Evolutionary conservation across 2,329 filamentous ascomycete species (phyloP), one percentile per base, ranked within the genome.

Genomic region (Exserohilum rostratum): DNA sequence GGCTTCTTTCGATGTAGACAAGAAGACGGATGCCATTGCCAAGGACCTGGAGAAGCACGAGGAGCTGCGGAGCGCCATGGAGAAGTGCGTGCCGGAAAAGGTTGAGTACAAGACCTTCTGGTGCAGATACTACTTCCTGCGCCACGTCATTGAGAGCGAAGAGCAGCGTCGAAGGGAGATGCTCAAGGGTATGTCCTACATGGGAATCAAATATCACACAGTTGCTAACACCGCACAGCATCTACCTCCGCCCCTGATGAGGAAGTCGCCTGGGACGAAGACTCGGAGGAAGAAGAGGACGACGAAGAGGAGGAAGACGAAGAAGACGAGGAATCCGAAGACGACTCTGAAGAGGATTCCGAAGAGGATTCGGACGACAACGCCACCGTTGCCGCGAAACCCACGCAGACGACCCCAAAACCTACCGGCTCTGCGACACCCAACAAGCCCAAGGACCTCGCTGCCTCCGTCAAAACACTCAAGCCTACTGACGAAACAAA

Each of bases 111-210:
- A 81, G 47, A 85, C 89, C 47, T 99, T 99, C 74, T 99, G 95
- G 93, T 89, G 85, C 72, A 84, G 95, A 51, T 99, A 99, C 77
- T 98, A 98, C 75, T 99, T 96, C 80, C 79, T 98, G 60, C 84
- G 93, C 68, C 89, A 96, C 69, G 91, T 95, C 13, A 90, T 99
- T 60, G 93, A 98, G 79, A 93, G 90, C 22, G 93, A 96, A 53
- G 95, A 99, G 78, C 87, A 89, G 68, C 87, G 91, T 74, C 84
- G 95, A 74, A 87, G 89, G 66, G 95, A 99, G 75, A 83, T 99
- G 52, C 80, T 99, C 18, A 96, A 96, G 77, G 93, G 93, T 96
- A 80, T 60, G 83, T 45, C 22, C 17, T 9, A 13, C 12, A 13
- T n/a, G 3, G 13, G 7, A 3, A 10, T 13, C 10, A 3, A 6